These are phyloP conservation scores for Sarocladium kiliense DNA, from an alignment of 2,329 filamentous ascomycete genomes.

Conservation along the genomic window DNA sequence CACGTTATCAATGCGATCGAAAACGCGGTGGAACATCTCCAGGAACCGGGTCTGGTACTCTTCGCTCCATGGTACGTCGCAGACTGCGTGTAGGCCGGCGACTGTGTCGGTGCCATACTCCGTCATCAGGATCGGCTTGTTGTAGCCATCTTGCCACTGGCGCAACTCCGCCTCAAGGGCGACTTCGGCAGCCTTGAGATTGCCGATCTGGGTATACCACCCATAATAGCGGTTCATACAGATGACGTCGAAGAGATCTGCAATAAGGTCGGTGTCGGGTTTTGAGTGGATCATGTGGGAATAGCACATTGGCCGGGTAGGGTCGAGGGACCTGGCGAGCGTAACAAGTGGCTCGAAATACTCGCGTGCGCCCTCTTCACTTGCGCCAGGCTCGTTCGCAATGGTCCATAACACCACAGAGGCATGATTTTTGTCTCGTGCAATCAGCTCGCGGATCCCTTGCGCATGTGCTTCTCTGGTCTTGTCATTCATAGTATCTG, in stretches of 20 bases:
- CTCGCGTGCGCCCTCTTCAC: conserved; percentile 15
- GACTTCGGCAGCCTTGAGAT: conserved; percentile 17
- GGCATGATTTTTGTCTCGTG: conserved; percentile 22
- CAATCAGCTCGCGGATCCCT: conserved; percentile 18
- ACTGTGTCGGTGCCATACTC: conserved; percentile 25
- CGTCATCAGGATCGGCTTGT: conserved; percentile 23
- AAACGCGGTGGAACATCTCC: conserved; percentile 23
- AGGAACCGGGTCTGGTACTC: conserved; percentile 21
- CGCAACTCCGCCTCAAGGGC: conserved; percentile 18
- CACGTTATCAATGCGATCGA: conserved; percentile 20
- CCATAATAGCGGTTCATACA: conserved; percentile 25
- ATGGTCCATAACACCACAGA: conserved; percentile 22
- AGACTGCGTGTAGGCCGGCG: conserved; percentile 20
- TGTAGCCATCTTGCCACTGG: conserved; percentile 19
- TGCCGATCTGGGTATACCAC: conserved; percentile 20
- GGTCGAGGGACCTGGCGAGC: conserved; percentile 19
- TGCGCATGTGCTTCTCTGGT: conserved; percentile 17
- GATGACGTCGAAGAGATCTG: conserved; percentile 21
- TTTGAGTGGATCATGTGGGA: conserved; percentile 16
- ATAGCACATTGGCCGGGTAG: conserved; percentile 20
- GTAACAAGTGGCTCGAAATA: conserved; percentile 20
- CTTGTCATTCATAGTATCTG: conserved; percentile 15
- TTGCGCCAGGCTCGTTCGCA: conserved; percentile 19
- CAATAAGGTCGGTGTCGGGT: conserved; percentile 15
- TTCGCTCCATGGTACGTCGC: conserved; percentile 22